Conservation (phyloP, 495 filamentous ascomycete genomes). For the Hyphodiscus hymeniophilus region DNA sequence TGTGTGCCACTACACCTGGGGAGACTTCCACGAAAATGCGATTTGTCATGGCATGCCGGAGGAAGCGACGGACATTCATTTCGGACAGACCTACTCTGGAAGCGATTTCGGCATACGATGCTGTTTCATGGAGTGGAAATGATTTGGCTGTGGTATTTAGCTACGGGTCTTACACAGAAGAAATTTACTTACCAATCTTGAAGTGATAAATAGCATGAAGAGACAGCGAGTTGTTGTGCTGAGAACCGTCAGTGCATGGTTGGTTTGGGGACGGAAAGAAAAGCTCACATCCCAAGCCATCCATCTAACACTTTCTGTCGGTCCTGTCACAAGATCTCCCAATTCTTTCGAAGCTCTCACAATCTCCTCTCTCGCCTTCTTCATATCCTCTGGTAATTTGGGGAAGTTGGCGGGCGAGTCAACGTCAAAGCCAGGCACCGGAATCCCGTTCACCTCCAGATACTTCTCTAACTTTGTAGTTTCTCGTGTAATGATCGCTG, state of each 20-base stretch:
- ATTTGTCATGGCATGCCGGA: slow-evolving; percentile 50
- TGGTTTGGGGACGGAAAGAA: not conserved
- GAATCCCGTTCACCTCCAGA: slow-evolving; percentile 7
- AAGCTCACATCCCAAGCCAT: slow-evolving; percentile 21
- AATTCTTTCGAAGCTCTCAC: slow-evolving; percentile 20
- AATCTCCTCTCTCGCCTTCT: slow-evolving; percentile 17
- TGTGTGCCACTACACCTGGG: slow-evolving; percentile 44
- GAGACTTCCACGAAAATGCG: slow-evolving; percentile 46
- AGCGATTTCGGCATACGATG: slow-evolving; percentile 36
- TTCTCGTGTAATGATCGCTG: slow-evolving; percentile 16
- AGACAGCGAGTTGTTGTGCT: slow-evolving; percentile 23
- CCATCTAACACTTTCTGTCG: slow-evolving; percentile 19
- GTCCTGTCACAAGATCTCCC: slow-evolving; percentile 15
- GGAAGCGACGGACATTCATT: slow-evolving; percentile 38
- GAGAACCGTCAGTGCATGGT: not conserved
- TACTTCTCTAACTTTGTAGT: slow-evolving; percentile 19
- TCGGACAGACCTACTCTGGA: slow-evolving; percentile 31
- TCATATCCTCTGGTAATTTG: slow-evolving; percentile 7
- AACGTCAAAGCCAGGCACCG: slow-evolving; percentile 14
- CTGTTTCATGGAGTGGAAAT: slow-evolving; percentile 31
- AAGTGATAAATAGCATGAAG: slow-evolving; percentile 30
- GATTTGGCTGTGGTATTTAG: slow-evolving; percentile 20
- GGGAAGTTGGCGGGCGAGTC: slow-evolving; percentile 16
- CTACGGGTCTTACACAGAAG: not conserved
- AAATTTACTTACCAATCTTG: slow-evolving; percentile 17